Base-by-base conservation (phyloP, 805 yeast genomes). In the Ascoidea asiatica region DNA sequence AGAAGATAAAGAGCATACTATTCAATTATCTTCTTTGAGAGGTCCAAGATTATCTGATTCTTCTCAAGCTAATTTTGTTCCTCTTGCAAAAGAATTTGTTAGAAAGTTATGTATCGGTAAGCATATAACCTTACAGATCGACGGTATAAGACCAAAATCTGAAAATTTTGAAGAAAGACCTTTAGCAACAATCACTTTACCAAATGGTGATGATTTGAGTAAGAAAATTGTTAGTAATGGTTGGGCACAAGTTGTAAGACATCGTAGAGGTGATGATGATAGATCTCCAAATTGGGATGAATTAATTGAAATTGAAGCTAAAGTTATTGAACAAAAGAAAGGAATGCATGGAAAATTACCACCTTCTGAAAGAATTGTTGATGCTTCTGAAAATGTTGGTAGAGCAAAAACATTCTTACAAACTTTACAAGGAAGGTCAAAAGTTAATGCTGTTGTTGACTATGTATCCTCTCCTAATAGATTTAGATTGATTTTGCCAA, bases 211-310 rank as follows among this genome's bases (percentile, higher is more conserved):
- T 39, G 84, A 84, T 55, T 65, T 86, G 37, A 75, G 85, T 5
- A 75, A 77, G 52, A 52, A 65, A 29, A 58, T 86, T 43, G 81
- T 86, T 18, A 59, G 68, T 22, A 68, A 64, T 47, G 95, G 95
- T 5, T 76, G 66, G 60, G 94, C 89, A 15, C 64, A 81, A n/a
- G 95, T 85, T 20, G 70, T 83, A 46, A 77, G 76, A 57, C 94
- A 84, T 62, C 77, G 80, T 56, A 79, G 79, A 61, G 85, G 81
- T 47, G 83, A 80, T 40, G 63, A 70, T 11, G 85, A 79, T 54
- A 70, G 85, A 52, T 77, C 92, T 2, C 70, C 77, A 29, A 72
- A 77, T 52, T 85, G 95, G 90, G 95, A 86, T 56, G 70, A 69
- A 42, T 67, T 86, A 45, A 61, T 82, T 40, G 94, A 83, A 56